Base-by-base conservation (phyloP, 139 green algal species). In the Chlorella sp. region DNA sequence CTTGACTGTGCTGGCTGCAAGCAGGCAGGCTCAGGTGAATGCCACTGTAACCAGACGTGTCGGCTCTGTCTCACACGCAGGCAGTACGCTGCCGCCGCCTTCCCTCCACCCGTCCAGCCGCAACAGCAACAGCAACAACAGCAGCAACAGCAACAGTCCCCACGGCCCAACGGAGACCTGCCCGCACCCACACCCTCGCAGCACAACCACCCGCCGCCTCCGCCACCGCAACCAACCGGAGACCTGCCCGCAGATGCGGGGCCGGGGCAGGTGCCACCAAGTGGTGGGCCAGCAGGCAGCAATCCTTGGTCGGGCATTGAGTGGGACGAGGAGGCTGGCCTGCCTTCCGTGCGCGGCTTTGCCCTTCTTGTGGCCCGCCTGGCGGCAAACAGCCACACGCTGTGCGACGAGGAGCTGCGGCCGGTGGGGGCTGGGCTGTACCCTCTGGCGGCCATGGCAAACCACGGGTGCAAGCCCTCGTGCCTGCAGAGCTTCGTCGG, bases 401-500 rank as follows among this genome's bases (percentile, higher is more conserved):
- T 93, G 22, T 90, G 85, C 66, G 86, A 93, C 69, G 82, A 89
- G 59, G 88, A 93, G 78, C 80, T 90, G 73, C 77, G 77, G 24
- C 83, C 86, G 0, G 5, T 65, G 67, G 88, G 87, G 20, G 67
- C 88, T 4, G 90, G 85, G 5, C 65, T 94, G 5, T 94, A 89
- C 75, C 88, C 89, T 0, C 72, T 85, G 31, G 85, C 80, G 0
- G 85, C 87, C 0, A 75, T 95, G 72, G 74, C 85, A 63, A 95
- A 95, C 83, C 90, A 95, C 81, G 76, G 62, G 68, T 90, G 84
- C 77, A 49, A n/a, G 1, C 87, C 90, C 31, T 92, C 85, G 72
- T 78, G 76, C 17, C 73, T 88, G 73, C 90, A 95, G 73, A 64
- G 29, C 36, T 95, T 94, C 51, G 5, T 66, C 2, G 82, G 82